Conservation (phyloP, 768 basidiomycete species). For the Boletus rex-veris region DNA sequence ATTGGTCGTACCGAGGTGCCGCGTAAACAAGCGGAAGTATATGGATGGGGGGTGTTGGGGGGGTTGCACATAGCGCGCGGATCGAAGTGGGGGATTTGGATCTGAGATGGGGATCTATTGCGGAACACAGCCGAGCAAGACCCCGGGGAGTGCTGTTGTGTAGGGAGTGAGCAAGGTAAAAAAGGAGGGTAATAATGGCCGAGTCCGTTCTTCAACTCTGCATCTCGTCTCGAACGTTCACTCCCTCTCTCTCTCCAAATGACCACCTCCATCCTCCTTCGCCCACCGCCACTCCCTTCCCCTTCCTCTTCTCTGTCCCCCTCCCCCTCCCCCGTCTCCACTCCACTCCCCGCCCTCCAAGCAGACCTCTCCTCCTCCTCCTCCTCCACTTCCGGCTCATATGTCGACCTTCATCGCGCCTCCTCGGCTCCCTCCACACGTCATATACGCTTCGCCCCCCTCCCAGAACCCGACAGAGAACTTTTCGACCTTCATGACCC, state of each 20-base stretch:
- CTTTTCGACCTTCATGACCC: conserved; percentile 5
- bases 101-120: conserved; percentile 13
- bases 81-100: not conserved
- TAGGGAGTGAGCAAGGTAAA: conserved; percentile 14
- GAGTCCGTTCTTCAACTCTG: not conserved
- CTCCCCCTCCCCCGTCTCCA: conserved; percentile 1
- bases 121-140: conserved; percentile 18
- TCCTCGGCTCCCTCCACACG: conserved; percentile 16
- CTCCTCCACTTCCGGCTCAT: conserved; percentile 20
- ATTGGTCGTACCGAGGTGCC: too few species aligned
- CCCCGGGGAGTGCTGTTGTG: conserved; percentile 17
- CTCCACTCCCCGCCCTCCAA: conserved; percentile 13
- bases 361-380: conserved; percentile 15
- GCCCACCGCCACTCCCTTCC: not conserved
- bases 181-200: not conserved
- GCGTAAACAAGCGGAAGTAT: not conserved
- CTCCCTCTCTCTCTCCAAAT: conserved; percentile 2
- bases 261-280: conserved; percentile 23
- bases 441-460: conserved; percentile 77
- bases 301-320: conserved; percentile 1
- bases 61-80: not conserved
- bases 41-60: conserved; percentile 2
- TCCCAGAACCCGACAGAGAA: conserved; percentile 70
- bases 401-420: conserved; percentile 10
- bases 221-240: not conserved